phyloP scores from a whole-genome alignment of 2,329 filamentous ascomycete species.

The Aspergillus sp. region DNA sequence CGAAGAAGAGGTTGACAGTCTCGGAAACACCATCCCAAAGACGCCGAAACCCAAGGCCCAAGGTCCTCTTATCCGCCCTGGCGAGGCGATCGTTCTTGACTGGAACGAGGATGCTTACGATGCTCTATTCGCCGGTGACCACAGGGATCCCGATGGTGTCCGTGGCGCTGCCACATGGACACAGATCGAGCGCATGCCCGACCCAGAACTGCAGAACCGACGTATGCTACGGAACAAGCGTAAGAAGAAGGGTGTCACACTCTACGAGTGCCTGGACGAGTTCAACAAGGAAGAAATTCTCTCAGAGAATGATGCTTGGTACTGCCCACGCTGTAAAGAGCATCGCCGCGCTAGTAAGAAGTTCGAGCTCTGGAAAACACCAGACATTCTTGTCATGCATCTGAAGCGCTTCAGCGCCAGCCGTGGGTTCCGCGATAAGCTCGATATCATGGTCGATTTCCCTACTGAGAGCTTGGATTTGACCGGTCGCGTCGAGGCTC shows the following conservation, averaged over 20 bases:
- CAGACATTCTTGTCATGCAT: constrained; percentile 92
- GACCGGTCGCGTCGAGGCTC: constrained; percentile 72
- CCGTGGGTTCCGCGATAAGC: constrained; percentile 80
- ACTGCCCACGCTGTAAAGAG: constrained; percentile 93
- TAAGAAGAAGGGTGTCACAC: constrained; percentile 71
- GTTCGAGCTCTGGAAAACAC: constrained; percentile 94
- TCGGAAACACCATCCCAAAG: constrained; percentile 15
- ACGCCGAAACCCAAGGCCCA: constrained; percentile 38
- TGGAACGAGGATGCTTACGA: constrained; percentile 74
- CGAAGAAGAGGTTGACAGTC: neutral
- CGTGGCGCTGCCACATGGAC: constrained; percentile 63
- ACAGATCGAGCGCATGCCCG: constrained; percentile 52
- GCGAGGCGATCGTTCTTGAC: constrained; percentile 83
- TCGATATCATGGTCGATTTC: constrained; percentile 89
- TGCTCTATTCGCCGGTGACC: constrained; percentile 60
- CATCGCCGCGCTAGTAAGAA: constrained; percentile 91
- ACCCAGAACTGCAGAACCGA: constrained; percentile 65
- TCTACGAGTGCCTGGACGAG: constrained; percentile 90
- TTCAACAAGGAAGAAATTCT: constrained; percentile 92
- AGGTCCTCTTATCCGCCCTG: constrained; percentile 70
- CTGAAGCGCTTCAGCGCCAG: constrained; percentile 92
- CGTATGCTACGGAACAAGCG: constrained; percentile 64
- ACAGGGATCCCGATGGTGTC: constrained; percentile 47
- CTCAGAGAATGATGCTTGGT: constrained; percentile 96
- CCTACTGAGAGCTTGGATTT: constrained; percentile 85